Evolutionary conservation across 1,284 basidiomycete species (phyloP).

Genomic region (Moniliella sp.): DNA sequence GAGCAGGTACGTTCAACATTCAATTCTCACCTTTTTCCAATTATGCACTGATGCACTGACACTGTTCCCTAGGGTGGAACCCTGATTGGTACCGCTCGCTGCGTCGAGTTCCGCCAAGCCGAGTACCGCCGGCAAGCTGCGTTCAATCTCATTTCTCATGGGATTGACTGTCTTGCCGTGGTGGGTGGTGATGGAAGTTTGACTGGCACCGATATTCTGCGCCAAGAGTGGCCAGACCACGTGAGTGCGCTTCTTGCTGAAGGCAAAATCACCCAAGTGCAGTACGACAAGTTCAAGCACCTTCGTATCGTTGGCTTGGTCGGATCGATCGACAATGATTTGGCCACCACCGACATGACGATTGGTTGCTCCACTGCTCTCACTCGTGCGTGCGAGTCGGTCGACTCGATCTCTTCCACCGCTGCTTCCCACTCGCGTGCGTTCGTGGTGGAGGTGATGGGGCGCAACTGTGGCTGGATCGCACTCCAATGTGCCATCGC

Average conservation of each 20-base stretch:
- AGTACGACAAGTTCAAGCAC: conserved; percentile 51
- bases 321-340: conserved; percentile 95
- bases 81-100: conserved; percentile 81
- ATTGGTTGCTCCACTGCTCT: conserved; percentile 88
- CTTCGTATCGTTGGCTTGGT: conserved; percentile 91
- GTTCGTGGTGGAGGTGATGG: conserved; percentile 98
- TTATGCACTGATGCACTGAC: no score
- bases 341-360: conserved; percentile 89
- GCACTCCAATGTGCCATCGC: conserved; percentile 77
- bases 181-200: conserved; percentile 91
- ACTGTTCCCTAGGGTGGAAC: no score
- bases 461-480: conserved; percentile 89
- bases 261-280: conserved; percentile 55
- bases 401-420: conserved; percentile 93
- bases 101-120: conserved; percentile 58
- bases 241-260: conserved; percentile 48
- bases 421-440: conserved; percentile 85
- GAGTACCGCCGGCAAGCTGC: conserved; percentile 73
- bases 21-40: no score
- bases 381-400: conserved; percentile 83
- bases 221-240: conserved; percentile 75
- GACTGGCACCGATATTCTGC: conserved; percentile 80
- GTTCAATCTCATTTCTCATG: conserved; percentile 73
- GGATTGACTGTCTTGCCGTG: conserved; percentile 84
- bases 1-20: no score